These are phyloP conservation scores for Oehlia diaphana DNA, from an alignment of 192 early-diverging fungal species.

Conservation along the genomic window DNA sequence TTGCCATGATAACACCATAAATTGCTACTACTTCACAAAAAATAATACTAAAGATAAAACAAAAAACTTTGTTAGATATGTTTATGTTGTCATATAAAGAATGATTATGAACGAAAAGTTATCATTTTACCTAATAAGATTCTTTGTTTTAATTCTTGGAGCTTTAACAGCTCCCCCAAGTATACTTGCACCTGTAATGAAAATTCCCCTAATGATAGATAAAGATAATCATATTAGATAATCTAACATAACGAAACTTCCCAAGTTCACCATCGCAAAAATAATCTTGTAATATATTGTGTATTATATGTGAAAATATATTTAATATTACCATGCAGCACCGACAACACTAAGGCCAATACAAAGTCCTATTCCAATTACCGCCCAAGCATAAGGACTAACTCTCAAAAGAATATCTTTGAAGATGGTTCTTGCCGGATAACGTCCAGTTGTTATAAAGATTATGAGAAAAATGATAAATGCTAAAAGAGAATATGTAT, in stretches of 20 bases:
- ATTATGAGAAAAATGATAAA: neutral
- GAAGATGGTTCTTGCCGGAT: neutral
- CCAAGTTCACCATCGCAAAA: neutral
- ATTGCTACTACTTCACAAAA: slow-evolving; percentile 99
- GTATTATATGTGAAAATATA: too few relatives aligned
- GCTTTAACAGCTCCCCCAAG: slow-evolving; percentile 87
- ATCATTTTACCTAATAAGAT: slow-evolving; percentile 77
- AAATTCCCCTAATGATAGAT: slow-evolving; percentile 80
- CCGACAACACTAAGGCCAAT: slow-evolving; percentile 90
- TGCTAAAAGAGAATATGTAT: neutral
- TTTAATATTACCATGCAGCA: slow-evolving; percentile 77
- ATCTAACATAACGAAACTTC: neutral
- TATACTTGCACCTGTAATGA: slow-evolving; percentile 85
- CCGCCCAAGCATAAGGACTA: slow-evolving; percentile 87
- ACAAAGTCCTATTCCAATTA: slow-evolving; percentile 80
- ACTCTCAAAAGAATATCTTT: neutral
- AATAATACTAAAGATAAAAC: slow-evolving; percentile 68
- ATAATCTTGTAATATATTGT: too few relatives aligned
- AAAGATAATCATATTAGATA: neutral
- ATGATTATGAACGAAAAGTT: neutral
- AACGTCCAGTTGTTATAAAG: neutral
- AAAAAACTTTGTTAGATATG: too few relatives aligned
- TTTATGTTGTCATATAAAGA: too few relatives aligned
- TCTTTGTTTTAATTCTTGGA: slow-evolving; percentile 94
- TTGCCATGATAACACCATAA: slow-evolving; percentile 98